Evolutionary conservation across 129 eudicot genomes (phyloP).

Genomic region (Centaurea solstitialis): DNA sequence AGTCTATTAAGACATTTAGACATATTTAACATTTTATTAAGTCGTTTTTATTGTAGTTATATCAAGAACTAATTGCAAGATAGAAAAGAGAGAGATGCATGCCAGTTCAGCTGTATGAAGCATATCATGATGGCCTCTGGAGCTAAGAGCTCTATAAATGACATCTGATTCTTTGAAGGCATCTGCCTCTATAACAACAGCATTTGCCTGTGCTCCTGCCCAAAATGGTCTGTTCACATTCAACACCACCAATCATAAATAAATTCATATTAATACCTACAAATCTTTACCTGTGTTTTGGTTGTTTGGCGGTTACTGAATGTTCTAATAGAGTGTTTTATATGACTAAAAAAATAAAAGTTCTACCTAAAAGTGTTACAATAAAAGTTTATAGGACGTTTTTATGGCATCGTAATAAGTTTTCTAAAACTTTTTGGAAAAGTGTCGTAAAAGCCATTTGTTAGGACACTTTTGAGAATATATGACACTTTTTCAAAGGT

Average conservation of each 20-base stretch:
- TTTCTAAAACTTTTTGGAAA: not conserved
- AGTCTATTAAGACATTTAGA: too few relatives aligned
- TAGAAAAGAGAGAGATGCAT: slow-evolving; percentile 6
- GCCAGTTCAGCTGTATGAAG: slow-evolving; percentile 98
- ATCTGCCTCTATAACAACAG: slow-evolving; percentile 96
- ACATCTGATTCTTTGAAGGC: slow-evolving; percentile 96
- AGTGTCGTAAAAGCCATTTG: not conserved
- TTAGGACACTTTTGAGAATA: not conserved
- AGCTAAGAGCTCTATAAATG: slow-evolving; percentile 84
- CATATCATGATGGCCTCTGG: slow-evolving; percentile 93
- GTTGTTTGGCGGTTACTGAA: too few relatives aligned
- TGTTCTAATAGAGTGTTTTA: not conserved
- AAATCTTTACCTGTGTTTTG: too few relatives aligned
- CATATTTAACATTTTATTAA: too few relatives aligned
- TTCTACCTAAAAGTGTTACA: not conserved
- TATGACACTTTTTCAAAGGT: not conserved
- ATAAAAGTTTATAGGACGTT: not conserved
- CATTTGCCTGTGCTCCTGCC: slow-evolving; percentile 90
- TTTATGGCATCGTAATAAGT: not conserved
- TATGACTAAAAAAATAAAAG: not conserved
- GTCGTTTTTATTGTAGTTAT: not conserved
- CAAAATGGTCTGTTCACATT: slow-evolving; percentile 82
- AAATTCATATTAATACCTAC: not conserved
- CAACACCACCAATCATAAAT: slow-evolving; percentile 14
- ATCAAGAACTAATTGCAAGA: not conserved